Percentiles rank a stretch among this genome's conserved stretches.
Conservation (phyloP, 192 early-diverging fungal species). For the Coemansia sp. region DNA sequence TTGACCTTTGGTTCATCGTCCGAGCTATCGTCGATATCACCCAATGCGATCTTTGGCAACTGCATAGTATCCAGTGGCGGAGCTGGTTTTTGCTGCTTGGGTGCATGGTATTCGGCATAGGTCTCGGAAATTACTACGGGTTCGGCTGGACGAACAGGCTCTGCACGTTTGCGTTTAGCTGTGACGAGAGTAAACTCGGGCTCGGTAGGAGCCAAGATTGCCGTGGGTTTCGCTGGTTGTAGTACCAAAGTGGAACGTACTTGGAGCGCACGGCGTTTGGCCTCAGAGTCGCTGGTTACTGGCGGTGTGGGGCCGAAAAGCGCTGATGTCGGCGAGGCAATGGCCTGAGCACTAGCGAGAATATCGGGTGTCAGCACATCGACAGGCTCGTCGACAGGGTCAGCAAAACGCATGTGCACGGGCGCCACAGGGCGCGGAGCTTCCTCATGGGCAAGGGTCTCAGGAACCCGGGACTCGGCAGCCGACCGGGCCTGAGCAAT, state of each 20-base stretch:
- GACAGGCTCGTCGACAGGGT: constrained; percentile 6
- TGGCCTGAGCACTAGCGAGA: constrained; percentile 1
- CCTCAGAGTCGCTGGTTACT: neutral
- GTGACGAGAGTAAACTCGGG: constrained; percentile 2
- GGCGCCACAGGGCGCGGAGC: neutral
- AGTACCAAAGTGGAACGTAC: constrained; percentile 42
- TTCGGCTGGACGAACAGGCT: neutral
- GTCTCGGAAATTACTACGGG: constrained; percentile 42
- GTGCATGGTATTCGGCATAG: constrained; percentile 14
- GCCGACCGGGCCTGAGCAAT: constrained; percentile 33
- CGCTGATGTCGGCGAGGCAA: constrained; percentile 22
- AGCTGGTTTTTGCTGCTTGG: neutral
- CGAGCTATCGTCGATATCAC: constrained; percentile 6
- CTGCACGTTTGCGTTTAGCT: neutral
- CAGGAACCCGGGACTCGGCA: constrained; percentile 18
- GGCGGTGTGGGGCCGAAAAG: constrained; percentile 28
- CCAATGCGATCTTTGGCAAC: constrained; percentile 24
- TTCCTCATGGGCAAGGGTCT: neutral
- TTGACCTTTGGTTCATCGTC: neutral
- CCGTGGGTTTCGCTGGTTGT: constrained; percentile 24
- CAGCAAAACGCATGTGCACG: constrained; percentile 48
- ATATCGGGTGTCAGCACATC: constrained; percentile 30
- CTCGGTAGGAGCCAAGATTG: constrained; percentile 6
- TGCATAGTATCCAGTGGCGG: constrained; percentile 1
- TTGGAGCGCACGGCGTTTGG: constrained; percentile 17